Base-by-base conservation (phyloP, 768 basidiomycete species). In the Boletus coccyginus region DNA sequence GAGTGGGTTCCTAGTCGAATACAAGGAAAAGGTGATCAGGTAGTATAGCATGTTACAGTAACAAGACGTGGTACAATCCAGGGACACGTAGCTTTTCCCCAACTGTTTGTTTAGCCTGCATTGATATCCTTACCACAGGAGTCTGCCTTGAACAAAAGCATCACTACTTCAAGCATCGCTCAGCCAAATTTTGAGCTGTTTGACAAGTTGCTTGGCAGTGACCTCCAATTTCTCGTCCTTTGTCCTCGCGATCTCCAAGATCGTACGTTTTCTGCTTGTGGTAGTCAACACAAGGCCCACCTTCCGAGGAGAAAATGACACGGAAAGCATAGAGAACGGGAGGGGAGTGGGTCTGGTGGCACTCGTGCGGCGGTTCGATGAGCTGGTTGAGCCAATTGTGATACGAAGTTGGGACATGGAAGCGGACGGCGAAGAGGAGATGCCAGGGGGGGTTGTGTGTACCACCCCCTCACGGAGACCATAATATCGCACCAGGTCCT, bases 401-500 rank as follows among this genome's bases (percentile, higher is more conserved):
- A 13, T 43, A 21, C 14, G 45, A 6, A 5, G 19, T n/a, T 31
- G 60, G n/a, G 58, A 52, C 0, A 21, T 29, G 12, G 57, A 35
- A 19, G 41, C n/a, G 14, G 49, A 13, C 2, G 59, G 44, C 3
- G 57, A 46, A 36, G 66, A 36, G 14, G 51, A 43, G 39, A 38
- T 29, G 9, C 52, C 45, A 10, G 57, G 48, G 5, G 51, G 33
- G 32, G 55, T 54, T 27, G 50, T 48, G 31, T 62, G 59, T 7
- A 77, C 65, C 42, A 76, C 66, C 21, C 74, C 77, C 17, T 73
- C 72, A 5, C 75, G 73, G 7, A 72, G 54, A 35, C 80, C 81
- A 49, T 77, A 74, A 36, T 67, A 54, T 29, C 74, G 66, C 13
- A 92, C 77, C 38, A 93, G 77, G 67, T 93, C 91, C 70, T 93